Evolutionary conservation across 192 early-diverging fungal genomes (phyloP).

Genomic region (Podila epicladia): DNA sequence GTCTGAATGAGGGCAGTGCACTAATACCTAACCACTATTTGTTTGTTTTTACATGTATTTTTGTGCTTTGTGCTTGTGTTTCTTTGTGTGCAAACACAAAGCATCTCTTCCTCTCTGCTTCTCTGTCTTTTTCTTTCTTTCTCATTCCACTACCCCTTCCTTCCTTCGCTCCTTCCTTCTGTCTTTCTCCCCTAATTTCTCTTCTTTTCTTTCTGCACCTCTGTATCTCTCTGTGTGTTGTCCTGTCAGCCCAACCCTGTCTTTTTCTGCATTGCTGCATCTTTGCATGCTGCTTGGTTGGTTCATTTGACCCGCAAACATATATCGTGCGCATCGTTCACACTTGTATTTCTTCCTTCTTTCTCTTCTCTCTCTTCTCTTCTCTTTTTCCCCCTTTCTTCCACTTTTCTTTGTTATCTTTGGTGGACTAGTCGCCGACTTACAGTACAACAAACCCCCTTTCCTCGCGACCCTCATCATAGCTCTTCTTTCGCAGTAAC

Average conservation of each 20-base stretch:
- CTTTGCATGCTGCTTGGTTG: no score
- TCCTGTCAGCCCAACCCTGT: not conserved
- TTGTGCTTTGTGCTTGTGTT: no score
- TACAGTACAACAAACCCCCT: not conserved
- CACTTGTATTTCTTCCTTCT: not conserved
- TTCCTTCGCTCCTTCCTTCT: not conserved
- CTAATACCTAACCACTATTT: no score
- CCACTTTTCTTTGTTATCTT: not conserved
- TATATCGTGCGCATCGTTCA: not conserved
- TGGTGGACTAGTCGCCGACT: not conserved
- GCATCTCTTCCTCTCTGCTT: no score
- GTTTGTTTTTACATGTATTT: no score
- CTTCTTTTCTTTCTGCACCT: not conserved
- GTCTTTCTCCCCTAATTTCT: not conserved
- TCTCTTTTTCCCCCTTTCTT: not conserved
- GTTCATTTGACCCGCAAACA: not conserved
- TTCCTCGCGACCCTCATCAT: not conserved
- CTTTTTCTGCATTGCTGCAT: not conserved
- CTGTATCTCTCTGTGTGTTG: not conserved
- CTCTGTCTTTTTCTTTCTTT: no score
- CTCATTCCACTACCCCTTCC: not conserved
- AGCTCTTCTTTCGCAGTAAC: constrained; percentile 1
- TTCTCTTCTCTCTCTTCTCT: not conserved
- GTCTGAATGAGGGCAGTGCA: no score
- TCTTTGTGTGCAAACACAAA: no score